Base-by-base conservation (phyloP, 2,329 filamentous ascomycete species). In the Monosporascus sp. region DNA sequence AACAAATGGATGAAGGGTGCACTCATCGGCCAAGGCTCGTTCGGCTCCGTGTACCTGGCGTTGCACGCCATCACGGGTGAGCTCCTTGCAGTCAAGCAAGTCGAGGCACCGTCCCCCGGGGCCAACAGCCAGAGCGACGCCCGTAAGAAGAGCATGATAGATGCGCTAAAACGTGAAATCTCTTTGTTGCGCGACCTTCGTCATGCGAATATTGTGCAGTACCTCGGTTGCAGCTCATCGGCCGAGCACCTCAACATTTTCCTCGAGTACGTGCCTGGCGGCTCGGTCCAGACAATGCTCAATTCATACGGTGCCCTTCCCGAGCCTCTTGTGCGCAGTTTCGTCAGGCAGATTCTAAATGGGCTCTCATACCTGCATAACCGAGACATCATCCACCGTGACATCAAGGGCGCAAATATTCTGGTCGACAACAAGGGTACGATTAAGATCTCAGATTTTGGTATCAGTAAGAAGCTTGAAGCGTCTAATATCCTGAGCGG, bases 1-100 rank as follows among this genome's bases (percentile, higher is more conserved):
- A 89, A 93, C 75, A 96, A 96, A 71, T 99, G 95, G 89, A 97
- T 99, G 91, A 97, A 97, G 77, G 94, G 94, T 66, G 92, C 93
- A 35, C 79, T 97, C 58, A 99, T 99, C 61, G 94, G 94, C 35
- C 91, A 97, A 72, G 94, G 94, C 58, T 97, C 92, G 5, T 99
- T 99, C 66, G 94, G 94, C 65, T 92, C 87, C 63, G 94, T 99
- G 51, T 99, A 95, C 72, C 81, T 99, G 48, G 94, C 94, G 26
- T 80, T 99, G 35, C 94, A 99, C 69, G 90, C 94, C 49, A 88
- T 99, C 52, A 99, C 94, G 19, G 94, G 93, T 66, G 94, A 97
- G 73, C 87, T 99, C 44, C 91, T 99, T 77, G 94, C 94, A 22
- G 94, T 99, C 55, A 99, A 99, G 77, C 94, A 99, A 72, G 94